A percentile compares a stretch with the other conserved stretches of the same genome.
These are phyloP conservation scores for Plenodomus biglobosus DNA, from an alignment of 2,329 filamentous ascomycete species.

Conservation along the genomic window DNA sequence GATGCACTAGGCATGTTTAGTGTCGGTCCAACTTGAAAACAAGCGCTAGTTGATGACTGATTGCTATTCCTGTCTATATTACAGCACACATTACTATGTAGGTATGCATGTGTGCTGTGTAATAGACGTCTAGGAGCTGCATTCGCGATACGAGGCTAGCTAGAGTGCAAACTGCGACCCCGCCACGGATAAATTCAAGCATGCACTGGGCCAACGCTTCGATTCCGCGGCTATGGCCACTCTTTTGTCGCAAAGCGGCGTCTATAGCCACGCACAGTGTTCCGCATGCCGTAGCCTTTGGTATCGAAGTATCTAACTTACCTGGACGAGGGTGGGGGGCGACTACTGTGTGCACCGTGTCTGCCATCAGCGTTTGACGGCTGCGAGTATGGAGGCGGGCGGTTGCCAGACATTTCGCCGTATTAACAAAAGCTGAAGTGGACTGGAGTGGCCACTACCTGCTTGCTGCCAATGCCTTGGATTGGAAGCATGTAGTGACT, in stretches of 20 bases:
- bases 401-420: conserved; percentile 1
- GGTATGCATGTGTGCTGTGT: too few species aligned
- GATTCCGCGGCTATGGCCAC: too few species aligned
- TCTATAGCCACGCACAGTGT: background rate
- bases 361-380: background rate
- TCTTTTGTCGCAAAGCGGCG: background rate
- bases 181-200: too few species aligned
- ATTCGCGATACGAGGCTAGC: background rate
- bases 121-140: too few species aligned
- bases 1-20: background rate
- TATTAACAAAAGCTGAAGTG: background rate
- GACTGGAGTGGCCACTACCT: conserved; percentile 1
- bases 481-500: conserved; percentile 1
- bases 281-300: background rate
- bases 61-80: background rate
- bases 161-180: background rate
- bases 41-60: background rate
- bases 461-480: conserved; percentile 1
- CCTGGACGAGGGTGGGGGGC: background rate
- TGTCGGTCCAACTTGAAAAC: background rate
- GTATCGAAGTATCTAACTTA: background rate
- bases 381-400: background rate
- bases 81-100: too few species aligned
- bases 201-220: too few species aligned
- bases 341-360: background rate